Evolutionary conservation across 73 alveolate genomes (phyloP), one percentile per base, ranked within the genome.

Genomic region (Diophrys appendiculata): DNA sequence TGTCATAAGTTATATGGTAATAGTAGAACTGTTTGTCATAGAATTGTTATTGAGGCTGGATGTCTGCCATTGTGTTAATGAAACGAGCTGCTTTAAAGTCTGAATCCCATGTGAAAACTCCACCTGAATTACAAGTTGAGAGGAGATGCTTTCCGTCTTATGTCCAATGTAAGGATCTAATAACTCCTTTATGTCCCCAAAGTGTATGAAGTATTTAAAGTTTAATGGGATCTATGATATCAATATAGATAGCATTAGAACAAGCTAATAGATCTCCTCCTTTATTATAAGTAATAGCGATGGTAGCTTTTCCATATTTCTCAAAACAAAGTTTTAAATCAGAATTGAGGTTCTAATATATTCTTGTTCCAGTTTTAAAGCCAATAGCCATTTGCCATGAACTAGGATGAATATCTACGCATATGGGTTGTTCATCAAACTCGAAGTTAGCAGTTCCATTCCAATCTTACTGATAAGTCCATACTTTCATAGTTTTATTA

Each of bases 101-200:
- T 26, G 84, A 87, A 32, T 30, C 43, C 92, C 92, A 84, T 72
- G 60, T 69, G 73, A 77, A 77, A n/a, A 84, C 67, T 0, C 88
- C 83, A 22, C 92, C 92, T 18, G 74, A 76, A 52, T 82, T 76
- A 60, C 92, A 84, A 24, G 92, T 84, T 25, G 83, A 52, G 0
- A 84, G 74, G 33, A 84, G 56, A n/a, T 52, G 56, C 56, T 65
- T 77, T 25, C 87, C 43, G 27, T 65, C 34, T 5, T 28, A 33
- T 1, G 88, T 84, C 92, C 92, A 84, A 27, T 68, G 43, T 3
- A 84, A 35, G 29, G 80, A 68, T 56, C 79, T 84, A 29, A 84
- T 77, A 0, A 84, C 73, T 24, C 92, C 92, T 69, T 84, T 84
- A 54, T 84, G 92, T n/a, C 92, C 92, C 79, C 77, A 84, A 18